Base-by-base conservation (phyloP, 83 land plant genomes). In the Diphasiastrum complanatum region DNA sequence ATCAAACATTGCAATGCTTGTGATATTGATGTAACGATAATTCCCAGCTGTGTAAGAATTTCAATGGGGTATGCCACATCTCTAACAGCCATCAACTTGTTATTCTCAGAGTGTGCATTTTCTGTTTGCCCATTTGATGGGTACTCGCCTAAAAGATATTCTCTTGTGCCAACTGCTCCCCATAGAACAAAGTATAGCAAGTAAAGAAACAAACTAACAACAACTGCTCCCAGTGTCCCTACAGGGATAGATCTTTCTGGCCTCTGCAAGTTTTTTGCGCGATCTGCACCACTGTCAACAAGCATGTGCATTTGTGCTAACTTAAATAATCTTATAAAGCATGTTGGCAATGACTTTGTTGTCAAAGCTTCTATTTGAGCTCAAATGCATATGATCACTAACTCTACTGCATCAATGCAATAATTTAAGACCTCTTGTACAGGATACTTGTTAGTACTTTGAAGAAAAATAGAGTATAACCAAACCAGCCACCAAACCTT, bases 281-380 rank as follows among this genome's bases (percentile, higher is more conserved):
- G 20, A 55, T 55, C 59, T 55, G 59, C 59, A 55, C 59, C 59
- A 55, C 59, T 55, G 59, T 10, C 34, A 25, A 30, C 1, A n/a
- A n/a, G n/a, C n/a, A n/a, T n/a, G n/a, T n/a, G n/a, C n/a, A n/a
- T n/a, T n/a, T n/a, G n/a, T n/a, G n/a, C n/a, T n/a, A n/a, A n/a
- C n/a, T n/a, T n/a, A n/a, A n/a, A n/a, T n/a, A n/a, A n/a, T n/a
- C n/a, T n/a, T n/a, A n/a, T n/a, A n/a, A n/a, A n/a, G n/a, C n/a
- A n/a, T n/a, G n/a, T n/a, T n/a, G n/a, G n/a, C n/a, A n/a, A n/a
- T n/a, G n/a, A n/a, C n/a, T n/a, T n/a, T n/a, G n/a, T n/a, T n/a
- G n/a, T n/a, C n/a, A n/a, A n/a, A n/a, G n/a, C n/a, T n/a, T n/a
- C n/a, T n/a, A n/a, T n/a, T n/a, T n/a, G n/a, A n/a, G n/a, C n/a